A percentile compares a stretch with the other conserved stretches of the same genome.
phyloP scores from a whole-genome alignment of 225 moss, liverwort and hornwort genomes.

The Thuidium tamariscinum region DNA sequence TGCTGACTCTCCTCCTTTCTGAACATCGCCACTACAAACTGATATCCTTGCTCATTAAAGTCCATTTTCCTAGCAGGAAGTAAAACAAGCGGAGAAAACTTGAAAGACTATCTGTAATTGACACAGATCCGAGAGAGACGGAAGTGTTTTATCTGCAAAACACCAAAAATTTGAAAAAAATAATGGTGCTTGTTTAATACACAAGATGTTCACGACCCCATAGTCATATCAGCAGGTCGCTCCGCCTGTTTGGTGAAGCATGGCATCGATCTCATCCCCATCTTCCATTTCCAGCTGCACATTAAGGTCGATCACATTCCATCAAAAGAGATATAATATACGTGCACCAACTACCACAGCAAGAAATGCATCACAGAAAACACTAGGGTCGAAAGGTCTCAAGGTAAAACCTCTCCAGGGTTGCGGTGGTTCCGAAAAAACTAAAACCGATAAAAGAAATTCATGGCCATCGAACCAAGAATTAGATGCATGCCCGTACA shows the following conservation, averaged over 20 bases:
- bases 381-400: background rate
- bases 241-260: conserved; percentile 53
- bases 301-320: background rate
- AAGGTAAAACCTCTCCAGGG: background rate
- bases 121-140: background rate
- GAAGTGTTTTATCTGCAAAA: conserved; percentile 5
- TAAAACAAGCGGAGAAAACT: background rate
- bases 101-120: background rate
- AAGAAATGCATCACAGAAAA: background rate
- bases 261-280: conserved; percentile 50
- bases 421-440: background rate
- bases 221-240: background rate
- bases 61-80: background rate
- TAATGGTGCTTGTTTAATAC: conserved; percentile 9
- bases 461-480: background rate
- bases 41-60: background rate
- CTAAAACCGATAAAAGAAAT: background rate
- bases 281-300: conserved; percentile 51
- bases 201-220: conserved; percentile 3
- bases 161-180: conserved; percentile 10
- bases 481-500: background rate
- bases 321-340: background rate
- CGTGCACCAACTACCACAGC: background rate
- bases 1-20: background rate
- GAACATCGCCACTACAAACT: background rate